A percentile compares a stretch with the other conserved stretches of the same genome.
phyloP scores from a whole-genome alignment of 2,329 filamentous ascomycete genomes.

The Pseudogymnoascus sp. region DNA sequence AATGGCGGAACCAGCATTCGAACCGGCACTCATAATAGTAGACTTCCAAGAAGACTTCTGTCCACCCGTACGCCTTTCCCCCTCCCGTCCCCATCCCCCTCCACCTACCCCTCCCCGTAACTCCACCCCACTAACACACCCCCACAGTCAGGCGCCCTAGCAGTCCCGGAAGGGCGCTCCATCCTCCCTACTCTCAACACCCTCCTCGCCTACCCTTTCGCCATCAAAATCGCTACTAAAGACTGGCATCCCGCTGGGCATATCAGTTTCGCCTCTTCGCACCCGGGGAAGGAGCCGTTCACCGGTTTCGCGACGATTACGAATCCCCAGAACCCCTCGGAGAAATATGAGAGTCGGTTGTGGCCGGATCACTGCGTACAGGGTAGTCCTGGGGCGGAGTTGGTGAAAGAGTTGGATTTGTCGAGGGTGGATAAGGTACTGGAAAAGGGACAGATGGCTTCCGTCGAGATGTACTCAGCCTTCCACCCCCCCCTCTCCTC shows the following conservation, averaged over 20 bases:
- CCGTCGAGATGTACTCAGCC: conserved; percentile 88
- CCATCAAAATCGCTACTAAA: conserved; percentile 72
- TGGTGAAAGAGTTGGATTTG: conserved; percentile 63
- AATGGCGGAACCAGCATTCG: conserved; percentile 28
- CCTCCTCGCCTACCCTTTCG: conserved; percentile 65
- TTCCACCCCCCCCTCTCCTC: conserved; percentile 73
- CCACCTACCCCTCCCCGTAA: not conserved
- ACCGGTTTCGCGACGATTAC: conserved; percentile 53
- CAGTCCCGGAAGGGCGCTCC: conserved; percentile 64
- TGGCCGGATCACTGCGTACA: conserved; percentile 92
- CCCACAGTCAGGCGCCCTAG: conserved; percentile 68
- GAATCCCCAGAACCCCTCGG: conserved; percentile 56
- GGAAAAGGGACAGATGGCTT: conserved; percentile 66
- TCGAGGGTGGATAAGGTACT: conserved; percentile 56
- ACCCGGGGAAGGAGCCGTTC: conserved; percentile 60
- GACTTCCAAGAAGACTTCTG: conserved; percentile 96
- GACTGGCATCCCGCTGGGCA: conserved; percentile 83
- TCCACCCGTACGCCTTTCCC: conserved; percentile 54
- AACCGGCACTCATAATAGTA: conserved; percentile 62
- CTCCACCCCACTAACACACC: conserved; percentile 19
- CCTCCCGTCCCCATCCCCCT: conserved; percentile 25
- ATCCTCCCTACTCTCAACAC: conserved; percentile 65
- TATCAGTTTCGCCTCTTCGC: conserved; percentile 82
- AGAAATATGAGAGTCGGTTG: conserved; percentile 59
- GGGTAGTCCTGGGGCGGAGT: conserved; percentile 59